Evolutionary conservation across 73 alveolate species (phyloP).

Genomic region (Paramecium biaurelia): DNA sequence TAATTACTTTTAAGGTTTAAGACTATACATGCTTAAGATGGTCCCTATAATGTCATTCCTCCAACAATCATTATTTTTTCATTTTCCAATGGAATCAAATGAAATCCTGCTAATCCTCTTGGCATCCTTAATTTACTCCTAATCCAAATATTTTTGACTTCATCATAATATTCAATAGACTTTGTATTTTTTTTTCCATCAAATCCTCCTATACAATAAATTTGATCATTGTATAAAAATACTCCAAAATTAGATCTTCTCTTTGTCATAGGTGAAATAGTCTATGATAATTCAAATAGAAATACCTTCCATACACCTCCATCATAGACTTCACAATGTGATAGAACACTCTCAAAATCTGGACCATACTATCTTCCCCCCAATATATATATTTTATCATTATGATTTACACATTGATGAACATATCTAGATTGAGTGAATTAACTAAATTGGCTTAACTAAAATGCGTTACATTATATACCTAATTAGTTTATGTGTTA

Average conservation of each 20-base stretch:
- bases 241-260: constrained; percentile 50
- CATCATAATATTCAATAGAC: constrained; percentile 26
- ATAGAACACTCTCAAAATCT: constrained; percentile 48
- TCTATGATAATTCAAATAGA: background rate
- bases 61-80: background rate
- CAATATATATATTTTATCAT: background rate
- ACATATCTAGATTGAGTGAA: constrained; percentile 37
- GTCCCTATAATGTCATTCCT: constrained; percentile 48
- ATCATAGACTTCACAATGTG: constrained; percentile 29
- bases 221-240: background rate
- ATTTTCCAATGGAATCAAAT: background rate
- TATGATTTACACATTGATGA: background rate
- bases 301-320: constrained; percentile 45
- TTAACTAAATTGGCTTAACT: background rate
- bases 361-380: constrained; percentile 54
- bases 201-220: constrained; percentile 25
- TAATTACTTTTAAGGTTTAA: background rate
- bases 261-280: constrained; percentile 30
- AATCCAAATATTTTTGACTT: constrained; percentile 17
- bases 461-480: background rate
- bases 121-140: background rate
- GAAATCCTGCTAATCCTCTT: constrained; percentile 45
- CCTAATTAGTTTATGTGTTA: background rate
- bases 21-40: background rate
- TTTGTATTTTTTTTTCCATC: constrained; percentile 52